These are phyloP conservation scores for Sordariomycetes sp. DNA, from an alignment of 2,329 filamentous ascomycete species.

Conservation along the genomic window DNA sequence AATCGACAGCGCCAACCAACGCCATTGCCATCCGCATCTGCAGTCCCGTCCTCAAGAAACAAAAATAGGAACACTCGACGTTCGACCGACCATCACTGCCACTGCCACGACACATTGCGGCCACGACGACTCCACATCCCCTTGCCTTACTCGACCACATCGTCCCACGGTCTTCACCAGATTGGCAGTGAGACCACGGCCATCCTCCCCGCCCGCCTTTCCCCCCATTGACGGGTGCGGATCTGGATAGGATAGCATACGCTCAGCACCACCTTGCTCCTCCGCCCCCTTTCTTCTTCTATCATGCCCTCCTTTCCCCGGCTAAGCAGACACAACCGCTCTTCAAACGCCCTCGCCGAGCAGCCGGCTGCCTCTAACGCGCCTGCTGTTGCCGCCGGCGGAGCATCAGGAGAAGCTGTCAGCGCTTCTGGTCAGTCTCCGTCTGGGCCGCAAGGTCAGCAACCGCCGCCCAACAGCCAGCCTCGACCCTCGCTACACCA, in stretches of 20 bases:
- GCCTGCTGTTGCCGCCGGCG: constrained; percentile 13
- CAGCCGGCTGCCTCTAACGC: constrained; percentile 22
- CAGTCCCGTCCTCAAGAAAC: no score
- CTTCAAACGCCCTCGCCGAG: constrained; percentile 45
- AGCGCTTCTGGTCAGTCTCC: constrained; percentile 2
- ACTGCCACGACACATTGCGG: no score
- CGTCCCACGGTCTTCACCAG: no score
- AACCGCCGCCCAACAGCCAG: constrained; percentile 9
- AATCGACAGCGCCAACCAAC: no score
- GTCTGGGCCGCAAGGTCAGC: constrained; percentile 1
- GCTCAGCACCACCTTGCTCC: background rate
- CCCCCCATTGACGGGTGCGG: background rate
- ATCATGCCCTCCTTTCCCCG: constrained; percentile 45
- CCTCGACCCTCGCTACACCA: constrained; percentile 1
- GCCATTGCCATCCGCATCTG: no score
- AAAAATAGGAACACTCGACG: no score
- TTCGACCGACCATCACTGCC: no score
- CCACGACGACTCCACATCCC: no score
- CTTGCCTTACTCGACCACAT: background rate
- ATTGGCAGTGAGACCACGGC: no score
- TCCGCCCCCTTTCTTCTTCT: constrained; percentile 1
- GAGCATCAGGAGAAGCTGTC: constrained; percentile 7
- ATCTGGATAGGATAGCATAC: background rate
- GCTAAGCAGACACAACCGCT: constrained; percentile 46
- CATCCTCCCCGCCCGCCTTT: no score